A percentile compares a stretch with the other conserved stretches of the same genome.
Conservation (phyloP, 2,329 filamentous ascomycete species). For the Penicillium sp. region DNA sequence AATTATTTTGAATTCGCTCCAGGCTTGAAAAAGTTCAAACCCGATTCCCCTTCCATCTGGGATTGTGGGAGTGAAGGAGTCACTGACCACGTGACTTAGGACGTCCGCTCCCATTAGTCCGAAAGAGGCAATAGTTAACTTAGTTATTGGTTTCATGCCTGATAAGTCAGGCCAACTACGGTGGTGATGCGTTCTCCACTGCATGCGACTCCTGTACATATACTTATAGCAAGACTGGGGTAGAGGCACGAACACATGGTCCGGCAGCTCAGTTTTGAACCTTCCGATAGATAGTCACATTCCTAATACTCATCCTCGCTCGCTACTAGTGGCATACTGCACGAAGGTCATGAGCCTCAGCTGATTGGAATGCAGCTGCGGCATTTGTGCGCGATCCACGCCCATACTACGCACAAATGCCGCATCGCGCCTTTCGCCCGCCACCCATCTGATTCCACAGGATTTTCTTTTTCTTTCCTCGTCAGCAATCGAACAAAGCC, state of each 20-base stretch:
- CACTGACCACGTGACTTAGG: too few species aligned
- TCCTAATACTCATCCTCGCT: background rate
- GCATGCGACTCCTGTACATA: too few species aligned
- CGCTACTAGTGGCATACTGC: constrained; percentile 12
- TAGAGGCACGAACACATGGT: background rate
- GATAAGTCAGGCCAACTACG: too few species aligned
- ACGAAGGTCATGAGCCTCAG: constrained; percentile 10
- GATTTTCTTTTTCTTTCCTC: constrained; percentile 13
- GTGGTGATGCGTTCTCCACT: too few species aligned
- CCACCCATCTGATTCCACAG: constrained; percentile 10
- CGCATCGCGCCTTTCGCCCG: constrained; percentile 25
- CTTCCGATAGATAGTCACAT: background rate
- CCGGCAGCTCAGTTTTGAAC: background rate
- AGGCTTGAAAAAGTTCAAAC: too few species aligned
- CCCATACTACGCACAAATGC: constrained; percentile 31
- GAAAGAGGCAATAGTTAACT: too few species aligned
- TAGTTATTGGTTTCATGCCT: too few species aligned
- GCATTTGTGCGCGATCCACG: constrained; percentile 37
- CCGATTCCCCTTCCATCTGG: too few species aligned
- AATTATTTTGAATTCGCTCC: too few species aligned
- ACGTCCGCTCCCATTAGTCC: too few species aligned
- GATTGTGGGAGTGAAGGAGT: too few species aligned
- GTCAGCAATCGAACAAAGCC: background rate
- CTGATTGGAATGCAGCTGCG: constrained; percentile 27
- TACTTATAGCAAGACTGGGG: background rate